Evolutionary conservation across 257 asterid genomes (phyloP), one percentile per base, ranked within the genome.

Genomic region (Solanum corneliomulleri): DNA sequence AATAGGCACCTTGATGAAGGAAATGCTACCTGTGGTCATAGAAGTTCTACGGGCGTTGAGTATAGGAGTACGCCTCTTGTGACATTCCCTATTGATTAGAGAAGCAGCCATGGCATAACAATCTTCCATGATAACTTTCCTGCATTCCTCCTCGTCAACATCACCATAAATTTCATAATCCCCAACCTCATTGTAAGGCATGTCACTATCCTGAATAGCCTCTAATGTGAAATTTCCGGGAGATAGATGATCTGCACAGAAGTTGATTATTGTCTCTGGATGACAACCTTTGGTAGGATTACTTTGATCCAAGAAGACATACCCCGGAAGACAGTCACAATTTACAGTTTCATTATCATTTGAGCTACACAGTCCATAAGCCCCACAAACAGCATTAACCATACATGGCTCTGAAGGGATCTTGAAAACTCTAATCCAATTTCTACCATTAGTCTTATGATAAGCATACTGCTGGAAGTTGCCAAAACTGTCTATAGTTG

Each of bases 301-400:
- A 21, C 68, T 33, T 71, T 25, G 76, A 82, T 87, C 87, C 11
- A 70, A 49, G 64, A 45, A 70, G n/a, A 47, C 20, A 39, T 58
- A 87, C 10, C 87, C 83, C 4, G 86, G 86, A 21, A 82, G 84
- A 78, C 89, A 82, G 21, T 16, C 15, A 21, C 87, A 87, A 56
- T 27, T 41, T 14, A 86, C 75, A 31, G 83, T 87, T 70, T 86
- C 87, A 11, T 71, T 82, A 16, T 70, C 81, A 68, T 49, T 68
- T 27, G 85, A 29, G 41, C 89, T 80, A 45, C 74, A 66, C 10
- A 82, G 70, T 15, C 89, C 89, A 70, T 82, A 87, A 66, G 86
- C 70, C 41, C 87, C 89, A 47, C 89, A 70, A 71, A 76, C 58
- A 42, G 60, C 37, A 76, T 76, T 76, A 49, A n/a, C 83, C 58